Percentiles rank a stretch among this genome's conserved stretches.
Evolutionary conservation across 2,329 filamentous ascomycete species (phyloP).

Genomic region (Onygenales sp.): DNA sequence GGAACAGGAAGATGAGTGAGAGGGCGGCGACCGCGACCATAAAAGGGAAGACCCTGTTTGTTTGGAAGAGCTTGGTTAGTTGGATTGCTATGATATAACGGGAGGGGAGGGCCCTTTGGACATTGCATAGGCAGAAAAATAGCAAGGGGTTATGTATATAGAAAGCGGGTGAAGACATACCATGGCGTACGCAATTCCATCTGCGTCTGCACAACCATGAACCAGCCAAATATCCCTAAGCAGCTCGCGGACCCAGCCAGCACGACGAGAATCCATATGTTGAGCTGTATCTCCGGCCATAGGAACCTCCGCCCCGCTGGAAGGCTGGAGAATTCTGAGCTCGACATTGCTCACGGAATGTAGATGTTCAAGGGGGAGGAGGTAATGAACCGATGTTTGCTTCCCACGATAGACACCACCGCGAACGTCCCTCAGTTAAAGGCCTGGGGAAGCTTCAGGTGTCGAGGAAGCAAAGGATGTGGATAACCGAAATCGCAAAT

Average conservation of each 20-base stretch:
- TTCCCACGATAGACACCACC: too few relatives aligned
- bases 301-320: conserved; percentile 39
- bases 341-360: background rate
- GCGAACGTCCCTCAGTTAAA: too few relatives aligned
- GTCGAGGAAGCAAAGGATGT: background rate
- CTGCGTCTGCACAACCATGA: conserved; percentile 49
- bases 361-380: background rate
- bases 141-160: background rate
- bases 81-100: background rate
- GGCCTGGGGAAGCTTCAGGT: background rate
- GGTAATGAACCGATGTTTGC: too few relatives aligned
- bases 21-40: conserved; percentile 50
- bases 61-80: conserved; percentile 1
- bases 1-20: conserved; percentile 48
- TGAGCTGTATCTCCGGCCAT: conserved; percentile 57
- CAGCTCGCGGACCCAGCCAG: conserved; percentile 48
- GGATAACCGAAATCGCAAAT: too few relatives aligned
- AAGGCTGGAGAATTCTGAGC: conserved; percentile 3
- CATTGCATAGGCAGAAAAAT: background rate
- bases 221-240: conserved; percentile 51
- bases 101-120: background rate
- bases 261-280: conserved; percentile 56
- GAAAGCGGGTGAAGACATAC: conserved; percentile 25
- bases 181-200: conserved; percentile 50
- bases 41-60: conserved; percentile 53